Percentiles rank a stretch among this genome's conserved stretches.
phyloP scores from a whole-genome alignment of 176 grass and related monocot genomes.

The Hsuehochloa calcarea region DNA sequence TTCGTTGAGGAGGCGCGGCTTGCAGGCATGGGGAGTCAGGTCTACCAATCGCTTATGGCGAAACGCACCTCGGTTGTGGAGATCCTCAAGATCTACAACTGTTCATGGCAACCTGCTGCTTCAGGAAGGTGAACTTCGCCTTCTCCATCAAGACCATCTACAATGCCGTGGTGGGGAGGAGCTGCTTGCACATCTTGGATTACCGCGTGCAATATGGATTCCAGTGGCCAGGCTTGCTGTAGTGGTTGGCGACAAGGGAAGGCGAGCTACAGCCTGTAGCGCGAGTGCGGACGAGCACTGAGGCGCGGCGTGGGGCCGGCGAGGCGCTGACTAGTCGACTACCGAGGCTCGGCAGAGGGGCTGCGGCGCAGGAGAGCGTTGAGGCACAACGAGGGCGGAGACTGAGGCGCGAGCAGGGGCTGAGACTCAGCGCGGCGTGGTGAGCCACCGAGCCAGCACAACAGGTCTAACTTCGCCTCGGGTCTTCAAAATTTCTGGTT shows the following conservation, averaged over 20 bases:
- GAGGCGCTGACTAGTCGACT: too few relatives aligned
- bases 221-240: slow-evolving; percentile 39
- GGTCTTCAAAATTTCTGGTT: too few relatives aligned
- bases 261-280: slow-evolving; percentile 26
- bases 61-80: slow-evolving; percentile 37
- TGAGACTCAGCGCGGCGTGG: too few relatives aligned
- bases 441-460: too few relatives aligned
- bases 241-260: background rate
- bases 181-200: slow-evolving; percentile 42
- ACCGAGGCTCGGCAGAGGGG: too few relatives aligned
- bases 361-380: too few relatives aligned
- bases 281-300: too few relatives aligned
- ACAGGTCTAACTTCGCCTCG: too few relatives aligned
- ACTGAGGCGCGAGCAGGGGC: too few relatives aligned
- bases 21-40: slow-evolving; percentile 50
- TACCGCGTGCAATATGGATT: slow-evolving; percentile 36
- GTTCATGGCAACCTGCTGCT: slow-evolving; percentile 27
- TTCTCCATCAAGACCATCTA: slow-evolving; percentile 25
- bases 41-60: slow-evolving; percentile 37
- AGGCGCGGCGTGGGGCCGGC: too few relatives aligned
- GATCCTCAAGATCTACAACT: slow-evolving; percentile 28
- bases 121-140: background rate
- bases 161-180: slow-evolving; percentile 9
- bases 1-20: slow-evolving; percentile 58
- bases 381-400: too few relatives aligned